These are phyloP conservation scores for Priceomyces fermenticarens DNA, from an alignment of 805 yeast species.

Conservation along the genomic window DNA sequence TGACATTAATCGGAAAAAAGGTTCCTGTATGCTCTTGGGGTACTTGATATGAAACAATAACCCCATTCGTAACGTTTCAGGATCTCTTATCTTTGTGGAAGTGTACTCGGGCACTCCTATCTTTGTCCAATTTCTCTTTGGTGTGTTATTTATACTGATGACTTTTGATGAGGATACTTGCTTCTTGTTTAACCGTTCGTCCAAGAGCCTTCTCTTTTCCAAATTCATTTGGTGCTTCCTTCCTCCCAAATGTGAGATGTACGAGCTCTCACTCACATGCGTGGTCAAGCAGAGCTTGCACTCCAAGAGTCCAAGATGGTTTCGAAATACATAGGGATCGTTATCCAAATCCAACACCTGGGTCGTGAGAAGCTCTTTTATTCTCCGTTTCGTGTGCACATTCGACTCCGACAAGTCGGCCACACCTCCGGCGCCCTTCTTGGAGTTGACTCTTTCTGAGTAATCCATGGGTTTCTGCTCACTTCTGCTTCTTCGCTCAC, in stretches of 20 bases:
- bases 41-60: constrained; percentile 59
- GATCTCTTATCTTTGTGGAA: constrained; percentile 66
- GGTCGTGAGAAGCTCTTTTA: constrained; percentile 56
- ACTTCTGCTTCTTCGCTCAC: no score
- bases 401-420: constrained; percentile 73
- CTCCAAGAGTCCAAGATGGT: constrained; percentile 80
- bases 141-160: constrained; percentile 35
- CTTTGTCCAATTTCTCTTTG: constrained; percentile 48
- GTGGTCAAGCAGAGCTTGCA: constrained; percentile 82
- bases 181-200: constrained; percentile 28
- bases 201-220: constrained; percentile 49
- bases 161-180: constrained; percentile 9
- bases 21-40: constrained; percentile 49
- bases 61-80: constrained; percentile 57
- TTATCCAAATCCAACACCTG: constrained; percentile 51
- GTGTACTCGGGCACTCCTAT: constrained; percentile 76
- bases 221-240: constrained; percentile 75
- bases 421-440: constrained; percentile 87
- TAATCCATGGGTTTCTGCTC: constrained; percentile 67
- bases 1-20: constrained; percentile 74
- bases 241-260: constrained; percentile 81
- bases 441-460: constrained; percentile 85
- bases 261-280: constrained; percentile 77
- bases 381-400: constrained; percentile 63
- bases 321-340: constrained; percentile 83